Percentiles rank a stretch among this genome's conserved stretches.
Evolutionary conservation across 495 filamentous ascomycete species (phyloP).

Genomic region (Entonaema liquescens): DNA sequence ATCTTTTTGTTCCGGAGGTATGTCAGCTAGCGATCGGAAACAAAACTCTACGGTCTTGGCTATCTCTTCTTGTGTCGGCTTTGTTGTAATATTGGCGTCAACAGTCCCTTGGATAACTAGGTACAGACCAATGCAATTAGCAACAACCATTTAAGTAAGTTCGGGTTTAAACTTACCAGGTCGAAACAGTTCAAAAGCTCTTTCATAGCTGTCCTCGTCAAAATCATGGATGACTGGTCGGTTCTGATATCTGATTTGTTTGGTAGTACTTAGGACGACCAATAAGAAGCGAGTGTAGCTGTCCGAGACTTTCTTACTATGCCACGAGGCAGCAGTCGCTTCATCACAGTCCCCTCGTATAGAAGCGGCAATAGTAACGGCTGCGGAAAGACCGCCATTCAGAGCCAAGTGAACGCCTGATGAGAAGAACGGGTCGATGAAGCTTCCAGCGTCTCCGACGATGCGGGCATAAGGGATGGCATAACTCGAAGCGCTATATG

Average conservation of each 20-base stretch:
- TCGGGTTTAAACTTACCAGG: conserved; percentile 47
- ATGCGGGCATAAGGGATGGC: conserved; percentile 49
- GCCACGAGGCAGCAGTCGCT: conserved; percentile 54
- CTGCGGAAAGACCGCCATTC: conserved; percentile 56
- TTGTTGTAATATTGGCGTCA: conserved; percentile 44
- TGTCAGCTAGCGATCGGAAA: conserved; percentile 43
- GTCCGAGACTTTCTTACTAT: conserved; percentile 55
- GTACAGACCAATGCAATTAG: conserved; percentile 4
- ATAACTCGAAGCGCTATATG: conserved; percentile 53
- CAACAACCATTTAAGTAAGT: neutral
- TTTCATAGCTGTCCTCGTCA: conserved; percentile 57
- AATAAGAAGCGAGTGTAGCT: conserved; percentile 62
- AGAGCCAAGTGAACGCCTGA: conserved; percentile 62
- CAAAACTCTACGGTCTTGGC: conserved; percentile 53
- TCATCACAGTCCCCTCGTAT: conserved; percentile 52
- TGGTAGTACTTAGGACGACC: conserved; percentile 53
- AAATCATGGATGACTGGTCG: conserved; percentile 45
- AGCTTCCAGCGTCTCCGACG: conserved; percentile 56
- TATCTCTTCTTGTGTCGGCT: conserved; percentile 48
- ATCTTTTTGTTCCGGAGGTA: conserved; percentile 34
- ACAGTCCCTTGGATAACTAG: conserved; percentile 56
- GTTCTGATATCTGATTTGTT: conserved; percentile 56
- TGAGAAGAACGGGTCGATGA: conserved; percentile 57
- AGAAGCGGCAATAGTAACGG: conserved; percentile 46
- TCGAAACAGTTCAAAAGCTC: conserved; percentile 55